Base-by-base conservation (phyloP, 148 eudicot species). In the Pharnaceum exiguum region DNA sequence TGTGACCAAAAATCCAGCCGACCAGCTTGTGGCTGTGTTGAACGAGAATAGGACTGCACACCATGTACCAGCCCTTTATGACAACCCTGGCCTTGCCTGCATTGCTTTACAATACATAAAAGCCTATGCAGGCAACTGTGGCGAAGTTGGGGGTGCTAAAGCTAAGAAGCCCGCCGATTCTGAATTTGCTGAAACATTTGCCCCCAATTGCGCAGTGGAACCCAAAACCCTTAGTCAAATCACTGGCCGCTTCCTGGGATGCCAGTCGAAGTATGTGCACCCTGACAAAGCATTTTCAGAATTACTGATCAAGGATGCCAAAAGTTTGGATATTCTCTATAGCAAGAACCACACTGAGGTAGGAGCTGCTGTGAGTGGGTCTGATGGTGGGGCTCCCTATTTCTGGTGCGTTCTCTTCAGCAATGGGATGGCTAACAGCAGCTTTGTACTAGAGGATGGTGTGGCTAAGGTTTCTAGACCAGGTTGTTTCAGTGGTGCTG, bases 321-420 rank as follows among this genome's bases (percentile, higher is more conserved):
- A 77, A 73, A 82, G 91, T 76, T 45, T 93, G 75, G 80, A 69
- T 43, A 85, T 93, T 56, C 65, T 93, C 21, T 71, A 79, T 46
- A 74, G 83, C 54, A 77, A 75, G 70, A 93, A 88, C 63, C 96
- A 93, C 69, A 79, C 96, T 22, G 95, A 93, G 68, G 78, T 85
- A 15, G 98, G 98, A 32, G 96, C 96, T 7, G 96, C 83, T 3
- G 95, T 82, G 22, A 93, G 96, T 46, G 87, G 95, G 11, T 83
- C 98, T 0, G 89, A 68, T 47, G 87, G 90, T 3, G 95, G 95
- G 23, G 61, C 68, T 9, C 95, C 98, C 10, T 85, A 85, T 63
- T 93, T 93, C 67, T 93, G 96, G 96, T 93, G 98, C 26, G 77
- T 93, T 49, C 65, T 93, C 47, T 88, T 93, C 68, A 88, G 98